phyloP scores from a whole-genome alignment of 2,329 filamentous ascomycete genomes.

The Orbilia ellipsospora region DNA sequence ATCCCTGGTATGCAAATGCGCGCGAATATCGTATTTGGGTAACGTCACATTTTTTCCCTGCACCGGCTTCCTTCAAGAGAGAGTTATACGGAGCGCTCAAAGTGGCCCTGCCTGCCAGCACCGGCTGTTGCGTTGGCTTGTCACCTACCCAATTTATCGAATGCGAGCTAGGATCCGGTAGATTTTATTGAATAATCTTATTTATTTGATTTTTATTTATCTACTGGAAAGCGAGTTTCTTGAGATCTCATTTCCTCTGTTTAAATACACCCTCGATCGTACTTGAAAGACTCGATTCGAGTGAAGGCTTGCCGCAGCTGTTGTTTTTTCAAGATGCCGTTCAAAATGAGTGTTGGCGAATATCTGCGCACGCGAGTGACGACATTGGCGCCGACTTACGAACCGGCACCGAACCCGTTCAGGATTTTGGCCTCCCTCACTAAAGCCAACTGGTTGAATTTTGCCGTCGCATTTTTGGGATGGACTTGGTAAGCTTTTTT shows the following conservation, averaged over 20 bases:
- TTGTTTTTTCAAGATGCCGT: slow-evolving; percentile 25
- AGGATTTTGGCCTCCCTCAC: slow-evolving; percentile 64
- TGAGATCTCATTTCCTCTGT: not conserved
- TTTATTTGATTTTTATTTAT: not conserved
- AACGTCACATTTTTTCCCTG: slow-evolving; percentile 20
- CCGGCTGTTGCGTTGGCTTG: slow-evolving; percentile 5
- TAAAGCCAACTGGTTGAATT: slow-evolving; percentile 67
- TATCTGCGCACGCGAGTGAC: slow-evolving; percentile 66
- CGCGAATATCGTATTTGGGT: not conserved
- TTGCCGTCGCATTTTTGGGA: slow-evolving; percentile 68
- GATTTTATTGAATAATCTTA: not conserved
- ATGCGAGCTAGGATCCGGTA: slow-evolving; percentile 8
- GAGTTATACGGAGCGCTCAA: no score
- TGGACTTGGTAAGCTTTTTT: slow-evolving; percentile 64
- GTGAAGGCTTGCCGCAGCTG: not conserved
- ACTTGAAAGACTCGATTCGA: not conserved
- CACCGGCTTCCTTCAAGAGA: no score
- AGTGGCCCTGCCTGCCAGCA: not conserved
- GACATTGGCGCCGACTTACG: slow-evolving; percentile 70
- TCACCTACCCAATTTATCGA: slow-evolving; percentile 19
- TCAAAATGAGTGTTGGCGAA: slow-evolving; percentile 41
- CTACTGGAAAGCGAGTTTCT: no score
- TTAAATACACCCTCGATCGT: not conserved
- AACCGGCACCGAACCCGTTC: slow-evolving; percentile 68
- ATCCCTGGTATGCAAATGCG: slow-evolving; percentile 1